Conservation (phyloP, 306 rosid genomes). For the Sindora glabra region DNA sequence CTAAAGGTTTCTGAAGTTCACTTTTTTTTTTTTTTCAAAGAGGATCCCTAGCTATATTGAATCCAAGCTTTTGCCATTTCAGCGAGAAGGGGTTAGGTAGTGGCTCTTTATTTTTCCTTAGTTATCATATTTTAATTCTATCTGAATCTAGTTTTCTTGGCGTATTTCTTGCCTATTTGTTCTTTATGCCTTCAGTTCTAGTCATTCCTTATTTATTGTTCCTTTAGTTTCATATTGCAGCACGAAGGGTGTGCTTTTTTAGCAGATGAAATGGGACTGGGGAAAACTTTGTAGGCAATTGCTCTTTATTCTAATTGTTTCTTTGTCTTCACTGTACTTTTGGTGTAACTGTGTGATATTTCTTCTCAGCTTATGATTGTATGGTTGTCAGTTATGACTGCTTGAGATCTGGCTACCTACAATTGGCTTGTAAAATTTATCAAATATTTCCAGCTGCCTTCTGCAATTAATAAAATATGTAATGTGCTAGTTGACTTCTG, state of each 20-base stretch:
- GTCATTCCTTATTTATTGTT: conserved; percentile 5
- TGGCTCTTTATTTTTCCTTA: conserved; percentile 4
- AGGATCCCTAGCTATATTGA: conserved; percentile 62
- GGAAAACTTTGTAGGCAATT: conserved; percentile 90
- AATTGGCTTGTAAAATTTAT: not conserved
- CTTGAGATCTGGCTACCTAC: not conserved
- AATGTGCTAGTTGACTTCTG: not conserved
- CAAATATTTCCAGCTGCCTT: not conserved
- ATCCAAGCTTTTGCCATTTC: conserved; percentile 84
- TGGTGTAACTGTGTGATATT: not conserved
- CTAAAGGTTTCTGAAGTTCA: conserved; percentile 12
- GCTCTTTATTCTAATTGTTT: conserved; percentile 10
- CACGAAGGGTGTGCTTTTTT: conserved; percentile 91
- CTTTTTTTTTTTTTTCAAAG: conserved; percentile 29
- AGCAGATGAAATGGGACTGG: conserved; percentile 99
- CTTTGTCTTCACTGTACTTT: no score
- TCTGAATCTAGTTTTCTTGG: not conserved
- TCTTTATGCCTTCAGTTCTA: conserved; percentile 7
- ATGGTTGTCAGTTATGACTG: not conserved
- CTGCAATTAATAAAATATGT: not conserved
- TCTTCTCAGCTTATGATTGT: no score
- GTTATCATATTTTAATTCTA: conserved; percentile 9
- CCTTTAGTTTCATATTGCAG: conserved; percentile 73
- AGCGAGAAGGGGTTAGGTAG: conserved; percentile 94
- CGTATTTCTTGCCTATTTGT: not conserved